phyloP scores from a whole-genome alignment of 164 flowering plant genomes.

The grape (Vitis vinifera) region ASM3070453v1 NC_081813.1:6396001-6396500 shows the following conservation, averaged over 20 bases:
- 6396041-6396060: constrained; percentile 60
- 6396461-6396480: constrained; percentile 63
- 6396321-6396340: constrained; percentile 62
- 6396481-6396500: constrained; percentile 48
- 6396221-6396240: constrained; percentile 55
- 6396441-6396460: constrained; percentile 74
- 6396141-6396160: constrained; percentile 70
- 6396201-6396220: constrained; percentile 60
- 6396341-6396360: constrained; percentile 81
- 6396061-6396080: constrained; percentile 58
- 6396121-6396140: constrained; percentile 73
- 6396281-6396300: constrained; percentile 68
- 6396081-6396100: constrained; percentile 70
- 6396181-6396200: constrained; percentile 68
- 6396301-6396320: constrained; percentile 76
- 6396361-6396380: constrained; percentile 83
- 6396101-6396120: constrained; percentile 69
- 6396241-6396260: constrained; percentile 88
- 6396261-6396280: constrained; percentile 67
- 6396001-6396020: constrained; percentile 64
- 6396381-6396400: constrained; percentile 80
- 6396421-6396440: constrained; percentile 94
- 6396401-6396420: constrained; percentile 82
- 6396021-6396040: constrained; percentile 74
- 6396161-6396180: constrained; percentile 72